Base-by-base conservation (phyloP, 2,329 filamentous ascomycete species). In the Aspergillus pseudoglaucus region DNA sequence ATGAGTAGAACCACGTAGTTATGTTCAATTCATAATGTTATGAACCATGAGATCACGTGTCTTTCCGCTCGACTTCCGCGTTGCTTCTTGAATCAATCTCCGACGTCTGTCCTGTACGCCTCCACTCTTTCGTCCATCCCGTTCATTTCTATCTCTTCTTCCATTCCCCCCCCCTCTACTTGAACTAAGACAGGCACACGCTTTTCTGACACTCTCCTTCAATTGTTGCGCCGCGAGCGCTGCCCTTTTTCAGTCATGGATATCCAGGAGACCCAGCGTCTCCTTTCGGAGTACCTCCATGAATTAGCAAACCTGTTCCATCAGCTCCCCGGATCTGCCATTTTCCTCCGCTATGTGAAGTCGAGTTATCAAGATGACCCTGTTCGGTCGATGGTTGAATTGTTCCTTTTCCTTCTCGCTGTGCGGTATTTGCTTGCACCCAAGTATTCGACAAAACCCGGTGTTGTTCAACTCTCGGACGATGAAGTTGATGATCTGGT, bases 311-410 rank as follows among this genome's bases (percentile, higher is more conserved):
- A 81, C 50, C 78, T 84, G 49, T 94, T 98, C 66, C 90, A 96
- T 62, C 88, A 87, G 63, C 80, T 98, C 35, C 94, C 93, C 25
- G 93, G 93, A 45, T 97, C 91, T 25, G 88, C 91, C 38, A 95
- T 98, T 59, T 78, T 97, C 61, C 81, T 95, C 59, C 88, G 93
- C 53, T 98, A 98, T 72, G 90, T 98, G 65, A 88, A 88, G 69
- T 95, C 90, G 49, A 95, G 90, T 67, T 97, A 98, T 75, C 93
- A 98, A 74, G 87, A 98, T 66, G 93, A 98, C 62, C 93, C 93
- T 8, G 83, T 97, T 48, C 86, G 94, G 46, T 95, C 89, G 45
- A 89, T 88, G 35, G 88, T 98, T 57, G 93, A 98, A 72, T 76
- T 98, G 44, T 84, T 97, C 56, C 78, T 98, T 50, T 88, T 98